Evolutionary conservation across 768 basidiomycete genomes (phyloP).

Genomic region (Hirschioporus abietinus): DNA sequence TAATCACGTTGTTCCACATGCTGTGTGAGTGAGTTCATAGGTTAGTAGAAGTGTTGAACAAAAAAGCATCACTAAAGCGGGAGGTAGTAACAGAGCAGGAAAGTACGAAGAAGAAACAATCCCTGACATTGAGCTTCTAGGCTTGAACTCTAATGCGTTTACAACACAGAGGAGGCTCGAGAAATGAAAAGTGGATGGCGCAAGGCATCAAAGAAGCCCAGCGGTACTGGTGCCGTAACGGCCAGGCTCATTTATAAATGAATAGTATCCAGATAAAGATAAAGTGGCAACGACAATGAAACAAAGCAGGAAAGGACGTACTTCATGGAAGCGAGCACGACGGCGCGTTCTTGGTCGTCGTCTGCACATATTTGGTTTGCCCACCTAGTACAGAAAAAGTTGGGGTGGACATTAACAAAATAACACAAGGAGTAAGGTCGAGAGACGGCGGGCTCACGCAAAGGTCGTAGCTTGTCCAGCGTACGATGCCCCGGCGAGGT

Average conservation of each 20-base stretch:
- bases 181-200: background rate
- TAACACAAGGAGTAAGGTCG: too few relatives aligned
- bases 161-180: background rate
- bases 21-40: slow-evolving; percentile 23
- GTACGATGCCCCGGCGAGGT: slow-evolving; percentile 61
- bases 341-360: slow-evolving; percentile 61
- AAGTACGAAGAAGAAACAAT: background rate
- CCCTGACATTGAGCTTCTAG: slow-evolving; percentile 1
- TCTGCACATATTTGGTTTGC: slow-evolving; percentile 74
- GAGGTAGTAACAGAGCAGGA: background rate
- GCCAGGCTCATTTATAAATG: background rate
- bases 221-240: too few relatives aligned
- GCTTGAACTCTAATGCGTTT: slow-evolving; percentile 6
- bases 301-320: slow-evolving; percentile 20
- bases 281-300: background rate
- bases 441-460: slow-evolving; percentile 36
- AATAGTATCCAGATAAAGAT: background rate
- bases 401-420: background rate
- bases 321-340: slow-evolving; percentile 79
- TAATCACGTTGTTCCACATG: slow-evolving; percentile 66
- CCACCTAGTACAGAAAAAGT: slow-evolving; percentile 41
- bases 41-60: background rate
- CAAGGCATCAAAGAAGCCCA: background rate
- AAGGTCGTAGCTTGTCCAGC: slow-evolving; percentile 76
- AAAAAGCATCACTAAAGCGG: too few relatives aligned